A percentile compares a stretch with the other conserved stretches of the same genome.
phyloP scores from a whole-genome alignment of 208 protist species.

The Wallacemonas sp. region DNA sequence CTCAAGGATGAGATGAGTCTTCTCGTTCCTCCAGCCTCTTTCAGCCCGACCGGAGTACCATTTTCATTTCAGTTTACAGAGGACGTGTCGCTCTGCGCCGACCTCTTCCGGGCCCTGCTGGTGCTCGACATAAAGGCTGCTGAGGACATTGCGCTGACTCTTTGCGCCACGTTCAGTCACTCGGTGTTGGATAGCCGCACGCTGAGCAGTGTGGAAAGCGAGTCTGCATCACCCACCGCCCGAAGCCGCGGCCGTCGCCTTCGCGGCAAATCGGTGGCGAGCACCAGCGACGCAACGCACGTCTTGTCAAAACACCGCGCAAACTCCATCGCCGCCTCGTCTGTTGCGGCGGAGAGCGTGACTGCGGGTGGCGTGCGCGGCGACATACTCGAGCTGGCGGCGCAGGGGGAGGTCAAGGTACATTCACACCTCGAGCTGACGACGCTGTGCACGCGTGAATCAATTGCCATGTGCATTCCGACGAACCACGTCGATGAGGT shows the following conservation, averaged over 20 bases:
- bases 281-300: background rate
- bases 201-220: background rate
- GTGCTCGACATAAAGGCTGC: constrained; percentile 28
- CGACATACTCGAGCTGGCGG: background rate
- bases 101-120: constrained; percentile 33
- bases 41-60: background rate
- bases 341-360: background rate
- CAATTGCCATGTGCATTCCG: background rate
- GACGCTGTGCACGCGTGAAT: background rate
- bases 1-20: background rate
- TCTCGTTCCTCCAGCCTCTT: background rate
- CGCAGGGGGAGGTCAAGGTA: constrained; percentile 6
- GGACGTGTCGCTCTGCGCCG: constrained; percentile 4
- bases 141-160: constrained; percentile 13
- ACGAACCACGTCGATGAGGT: constrained; percentile 6
- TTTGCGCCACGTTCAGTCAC: constrained; percentile 32
- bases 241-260: background rate
- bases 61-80: constrained; percentile 3
- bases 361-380: background rate
- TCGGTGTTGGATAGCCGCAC: constrained; percentile 27
- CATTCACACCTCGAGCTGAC: constrained; percentile 2
- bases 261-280: background rate
- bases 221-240: background rate
- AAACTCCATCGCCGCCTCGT: background rate
- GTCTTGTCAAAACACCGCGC: background rate